A percentile compares a stretch with the other conserved stretches of the same genome.
phyloP scores from a whole-genome alignment of 2,329 filamentous ascomycete genomes.

The Phyllosticta citribraziliensis region DNA sequence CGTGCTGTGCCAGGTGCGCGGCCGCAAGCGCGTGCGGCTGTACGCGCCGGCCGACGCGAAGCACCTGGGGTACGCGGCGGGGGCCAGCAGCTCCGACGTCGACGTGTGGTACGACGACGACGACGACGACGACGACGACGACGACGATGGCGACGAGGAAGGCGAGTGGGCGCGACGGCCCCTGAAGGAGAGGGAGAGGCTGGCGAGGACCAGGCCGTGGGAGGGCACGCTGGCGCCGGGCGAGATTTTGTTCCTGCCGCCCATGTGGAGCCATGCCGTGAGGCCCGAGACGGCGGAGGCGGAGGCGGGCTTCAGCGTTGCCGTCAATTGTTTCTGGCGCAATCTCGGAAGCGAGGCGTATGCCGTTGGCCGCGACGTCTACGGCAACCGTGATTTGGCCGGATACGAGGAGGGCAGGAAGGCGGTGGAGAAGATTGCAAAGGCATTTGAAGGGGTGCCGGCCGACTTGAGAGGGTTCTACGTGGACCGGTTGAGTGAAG shows the following conservation, averaged over 20 bases:
- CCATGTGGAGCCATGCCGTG: constrained; percentile 72
- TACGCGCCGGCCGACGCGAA: constrained; percentile 70
- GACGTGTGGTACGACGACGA: constrained; percentile 49
- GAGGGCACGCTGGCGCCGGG: constrained; percentile 58
- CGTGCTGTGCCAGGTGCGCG: constrained; percentile 68
- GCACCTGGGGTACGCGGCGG: constrained; percentile 60
- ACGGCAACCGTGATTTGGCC: constrained; percentile 76
- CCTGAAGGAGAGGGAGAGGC: not conserved
- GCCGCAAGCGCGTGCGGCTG: constrained; percentile 62
- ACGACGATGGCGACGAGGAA: constrained; percentile 39
- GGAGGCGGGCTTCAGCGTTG: constrained; percentile 49
- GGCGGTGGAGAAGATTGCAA: constrained; percentile 58
- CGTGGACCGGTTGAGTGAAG: constrained; percentile 58
- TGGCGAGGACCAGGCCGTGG: constrained; percentile 45
- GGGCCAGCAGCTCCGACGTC: constrained; percentile 69
- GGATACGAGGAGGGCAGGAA: constrained; percentile 73
- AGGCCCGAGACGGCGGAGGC: constrained; percentile 33
- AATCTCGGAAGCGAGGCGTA: constrained; percentile 55
- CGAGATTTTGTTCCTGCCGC: constrained; percentile 71
- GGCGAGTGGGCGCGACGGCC: constrained; percentile 12
- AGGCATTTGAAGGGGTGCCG: constrained; percentile 55
- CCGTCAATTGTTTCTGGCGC: constrained; percentile 85
- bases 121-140: constrained; percentile 46
- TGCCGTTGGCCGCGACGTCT: constrained; percentile 68
- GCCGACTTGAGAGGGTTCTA: constrained; percentile 64